phyloP scores from a whole-genome alignment of 169 alveolate genomes.

The Toxoplasma gondii region DNA sequence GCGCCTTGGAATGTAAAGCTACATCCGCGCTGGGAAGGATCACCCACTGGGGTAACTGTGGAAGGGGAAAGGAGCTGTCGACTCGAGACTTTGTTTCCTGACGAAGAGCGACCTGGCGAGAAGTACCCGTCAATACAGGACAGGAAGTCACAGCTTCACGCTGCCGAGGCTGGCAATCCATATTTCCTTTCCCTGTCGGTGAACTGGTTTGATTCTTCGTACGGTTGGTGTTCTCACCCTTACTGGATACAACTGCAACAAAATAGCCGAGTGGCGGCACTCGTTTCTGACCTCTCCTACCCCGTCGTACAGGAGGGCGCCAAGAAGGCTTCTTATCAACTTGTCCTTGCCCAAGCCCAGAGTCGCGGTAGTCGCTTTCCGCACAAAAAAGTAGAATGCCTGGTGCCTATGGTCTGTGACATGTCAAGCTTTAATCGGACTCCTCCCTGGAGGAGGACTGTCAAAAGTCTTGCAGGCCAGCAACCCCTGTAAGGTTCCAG shows the following conservation, averaged over 20 bases:
- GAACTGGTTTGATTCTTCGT: not conserved
- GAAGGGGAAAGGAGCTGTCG: not conserved
- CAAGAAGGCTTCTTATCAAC: too few species aligned
- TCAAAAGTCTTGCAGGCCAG: not conserved
- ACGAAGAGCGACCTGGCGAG: not conserved
- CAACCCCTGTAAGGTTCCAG: not conserved
- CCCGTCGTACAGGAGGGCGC: too few species aligned
- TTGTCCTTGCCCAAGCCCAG: too few species aligned
- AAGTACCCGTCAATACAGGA: not conserved
- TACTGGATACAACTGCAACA: not conserved
- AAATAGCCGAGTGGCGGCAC: not conserved
- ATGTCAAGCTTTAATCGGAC: too few species aligned
- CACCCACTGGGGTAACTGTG: not conserved
- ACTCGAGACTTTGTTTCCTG: not conserved
- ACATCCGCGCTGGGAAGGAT: conserved; percentile 17
- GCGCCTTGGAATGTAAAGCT: not conserved
- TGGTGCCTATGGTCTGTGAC: too few species aligned
- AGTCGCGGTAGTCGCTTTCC: too few species aligned
- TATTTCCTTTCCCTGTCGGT: not conserved
- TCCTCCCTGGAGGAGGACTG: not conserved
- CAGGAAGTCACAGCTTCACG: not conserved
- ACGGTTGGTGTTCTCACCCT: not conserved
- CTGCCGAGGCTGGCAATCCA: not conserved
- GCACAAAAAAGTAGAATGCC: too few species aligned
- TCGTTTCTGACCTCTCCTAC: too few species aligned